phyloP scores from a whole-genome alignment of 495 filamentous ascomycete genomes.

The Penicillium bovifimosum region DNA sequence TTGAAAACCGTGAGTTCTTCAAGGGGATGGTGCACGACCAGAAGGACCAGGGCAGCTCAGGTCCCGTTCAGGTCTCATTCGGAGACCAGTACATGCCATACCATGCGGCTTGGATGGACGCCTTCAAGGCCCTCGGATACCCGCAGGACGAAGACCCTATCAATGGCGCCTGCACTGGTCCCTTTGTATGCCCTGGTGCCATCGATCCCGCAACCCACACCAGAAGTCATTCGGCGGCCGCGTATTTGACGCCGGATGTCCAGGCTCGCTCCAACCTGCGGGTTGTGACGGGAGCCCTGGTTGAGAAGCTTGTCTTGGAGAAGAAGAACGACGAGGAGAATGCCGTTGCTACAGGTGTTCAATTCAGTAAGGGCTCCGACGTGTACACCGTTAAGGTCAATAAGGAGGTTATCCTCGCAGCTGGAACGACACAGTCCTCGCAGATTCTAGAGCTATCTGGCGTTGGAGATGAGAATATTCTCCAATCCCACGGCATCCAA shows the following conservation, averaged over 20 bases:
- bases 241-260: slow-evolving; percentile 9
- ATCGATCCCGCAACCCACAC: slow-evolving; percentile 18
- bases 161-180: slow-evolving; percentile 12
- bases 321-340: not conserved
- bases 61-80: slow-evolving; percentile 25
- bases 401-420: slow-evolving; percentile 55
- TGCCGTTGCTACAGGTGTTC: slow-evolving; percentile 26
- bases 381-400: slow-evolving; percentile 36
- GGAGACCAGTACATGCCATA: slow-evolving; percentile 18
- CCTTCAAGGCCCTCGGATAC: slow-evolving; percentile 18
- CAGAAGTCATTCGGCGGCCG: slow-evolving; percentile 39
- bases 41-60: slow-evolving; percentile 14
- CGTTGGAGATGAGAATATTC: slow-evolving; percentile 35
- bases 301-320: slow-evolving; percentile 15
- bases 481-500: slow-evolving; percentile 7
- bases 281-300: slow-evolving; percentile 24
- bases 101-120: slow-evolving; percentile 21
- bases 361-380: slow-evolving; percentile 23
- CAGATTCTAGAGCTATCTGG: slow-evolving; percentile 58
- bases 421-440: slow-evolving; percentile 53
- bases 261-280: slow-evolving; percentile 8
- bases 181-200: slow-evolving; percentile 10
- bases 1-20: slow-evolving; percentile 4
- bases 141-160: slow-evolving; percentile 16
- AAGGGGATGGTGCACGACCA: slow-evolving; percentile 10